Evolutionary conservation across 441 rosid species (phyloP).

Genomic region (Hura crepitans): DNA sequence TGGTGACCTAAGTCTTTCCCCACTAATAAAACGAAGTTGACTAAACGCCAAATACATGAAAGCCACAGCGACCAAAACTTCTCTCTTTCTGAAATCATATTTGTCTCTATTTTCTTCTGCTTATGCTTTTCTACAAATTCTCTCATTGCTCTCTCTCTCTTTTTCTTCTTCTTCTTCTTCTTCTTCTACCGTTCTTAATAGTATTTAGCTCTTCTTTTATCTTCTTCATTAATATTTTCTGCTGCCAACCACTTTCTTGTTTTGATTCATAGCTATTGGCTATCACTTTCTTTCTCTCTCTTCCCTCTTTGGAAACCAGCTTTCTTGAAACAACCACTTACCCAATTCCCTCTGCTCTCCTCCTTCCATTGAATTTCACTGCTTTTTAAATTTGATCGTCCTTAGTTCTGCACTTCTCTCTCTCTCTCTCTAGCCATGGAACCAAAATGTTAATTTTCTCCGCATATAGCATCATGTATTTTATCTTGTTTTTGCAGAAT

Average conservation of each 20-base stretch:
- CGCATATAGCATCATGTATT: background rate
- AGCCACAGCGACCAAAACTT: background rate
- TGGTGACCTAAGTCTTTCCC: background rate
- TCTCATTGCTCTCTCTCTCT: background rate
- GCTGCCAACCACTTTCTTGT: background rate
- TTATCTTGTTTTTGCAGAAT: background rate
- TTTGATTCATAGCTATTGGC: background rate
- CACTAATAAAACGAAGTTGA: background rate
- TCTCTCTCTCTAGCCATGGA: background rate
- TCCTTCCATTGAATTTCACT: background rate
- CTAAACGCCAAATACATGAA: slow-evolving; percentile 1
- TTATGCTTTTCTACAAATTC: background rate
- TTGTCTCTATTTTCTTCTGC: background rate
- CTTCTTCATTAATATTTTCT: background rate
- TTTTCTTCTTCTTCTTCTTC: background rate
- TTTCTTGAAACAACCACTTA: background rate
- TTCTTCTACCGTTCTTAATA: background rate
- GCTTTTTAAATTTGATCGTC: background rate
- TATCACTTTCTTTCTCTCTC: background rate
- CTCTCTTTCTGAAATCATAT: background rate
- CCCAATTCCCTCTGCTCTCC: background rate
- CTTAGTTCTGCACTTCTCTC: background rate
- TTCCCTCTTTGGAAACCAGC: background rate
- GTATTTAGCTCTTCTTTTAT: background rate
- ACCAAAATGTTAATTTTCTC: no score